Percentiles rank a stretch among this genome's conserved stretches.
These are phyloP conservation scores for Corchorus capsularis DNA, from an alignment of 345 rosid genomes.

Conservation along the genomic window DNA sequence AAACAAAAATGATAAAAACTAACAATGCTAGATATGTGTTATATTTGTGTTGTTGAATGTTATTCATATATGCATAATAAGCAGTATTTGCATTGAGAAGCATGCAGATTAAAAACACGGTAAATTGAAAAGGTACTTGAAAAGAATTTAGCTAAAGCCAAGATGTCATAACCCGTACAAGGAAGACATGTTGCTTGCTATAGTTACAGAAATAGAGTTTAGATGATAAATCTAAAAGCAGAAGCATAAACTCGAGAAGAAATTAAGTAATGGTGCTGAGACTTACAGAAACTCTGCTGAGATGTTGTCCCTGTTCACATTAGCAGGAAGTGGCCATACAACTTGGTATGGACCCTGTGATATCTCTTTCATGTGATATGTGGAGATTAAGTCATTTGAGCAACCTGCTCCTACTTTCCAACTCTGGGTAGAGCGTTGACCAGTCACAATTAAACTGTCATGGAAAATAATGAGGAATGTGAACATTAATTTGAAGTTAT, in stretches of 20 bases:
- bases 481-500: not conserved
- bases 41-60: not conserved
- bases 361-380: constrained; percentile 60
- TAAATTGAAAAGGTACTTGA: not conserved
- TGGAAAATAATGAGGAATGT: constrained; percentile 7
- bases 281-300: constrained; percentile 82
- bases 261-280: constrained; percentile 7
- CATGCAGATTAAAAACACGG: too few species aligned
- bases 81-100: too few species aligned
- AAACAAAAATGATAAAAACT: not conserved
- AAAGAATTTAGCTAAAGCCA: not conserved
- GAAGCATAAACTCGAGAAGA: constrained; percentile 9
- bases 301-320: constrained; percentile 59
- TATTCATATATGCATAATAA: not conserved
- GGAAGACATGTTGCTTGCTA: not conserved
- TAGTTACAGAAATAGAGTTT: not conserved
- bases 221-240: not conserved
- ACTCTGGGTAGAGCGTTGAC: constrained; percentile 41
- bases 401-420: constrained; percentile 29
- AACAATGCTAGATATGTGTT: not conserved
- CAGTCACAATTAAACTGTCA: constrained; percentile 61
- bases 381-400: constrained; percentile 32
- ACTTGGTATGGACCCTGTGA: constrained; percentile 59
- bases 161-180: not conserved
- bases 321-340: constrained; percentile 66